These are phyloP conservation scores for Cladorrhinum sp. DNA, from an alignment of 2,329 filamentous ascomycete species.

Conservation along the genomic window DNA sequence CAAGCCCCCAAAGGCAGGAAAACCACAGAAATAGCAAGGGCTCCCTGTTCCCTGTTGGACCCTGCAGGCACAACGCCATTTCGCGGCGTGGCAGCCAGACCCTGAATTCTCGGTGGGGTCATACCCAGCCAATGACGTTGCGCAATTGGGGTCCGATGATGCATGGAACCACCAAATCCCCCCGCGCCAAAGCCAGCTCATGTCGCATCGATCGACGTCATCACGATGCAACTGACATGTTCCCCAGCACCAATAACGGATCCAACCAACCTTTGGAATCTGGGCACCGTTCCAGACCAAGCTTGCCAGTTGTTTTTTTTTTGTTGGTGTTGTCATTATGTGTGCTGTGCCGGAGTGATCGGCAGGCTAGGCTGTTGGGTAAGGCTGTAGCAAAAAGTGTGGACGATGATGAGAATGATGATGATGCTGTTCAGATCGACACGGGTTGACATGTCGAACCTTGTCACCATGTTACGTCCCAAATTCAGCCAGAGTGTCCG, in stretches of 20 bases:
- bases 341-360: not conserved
- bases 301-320: slow-evolving; percentile 1
- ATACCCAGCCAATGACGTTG: slow-evolving; percentile 19
- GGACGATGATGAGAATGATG: not conserved
- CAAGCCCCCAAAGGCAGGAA: slow-evolving; percentile 6
- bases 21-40: slow-evolving; percentile 10
- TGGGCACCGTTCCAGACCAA: slow-evolving; percentile 5
- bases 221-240: slow-evolving; percentile 20
- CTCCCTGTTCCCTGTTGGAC: slow-evolving; percentile 17
- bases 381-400: not conserved
- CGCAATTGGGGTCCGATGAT: slow-evolving; percentile 17
- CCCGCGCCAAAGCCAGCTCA: slow-evolving; percentile 8
- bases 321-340: not conserved
- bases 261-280: slow-evolving; percentile 11
- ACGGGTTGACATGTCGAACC: slow-evolving; percentile 10
- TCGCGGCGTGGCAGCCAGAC: slow-evolving; percentile 20
- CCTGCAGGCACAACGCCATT: slow-evolving; percentile 20
- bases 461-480: not conserved
- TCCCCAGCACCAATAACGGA: slow-evolving; percentile 1
- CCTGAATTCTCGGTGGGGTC: slow-evolving; percentile 20
- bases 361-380: not conserved
- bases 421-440: not conserved
- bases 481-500: slow-evolving; percentile 20
- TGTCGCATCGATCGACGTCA: slow-evolving; percentile 26
- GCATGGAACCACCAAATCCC: slow-evolving; percentile 2